A percentile compares a stretch with the other conserved stretches of the same genome.
Conservation (phyloP, 352 stramenopile genomes). For the Phytophthora colocasiae region DNA sequence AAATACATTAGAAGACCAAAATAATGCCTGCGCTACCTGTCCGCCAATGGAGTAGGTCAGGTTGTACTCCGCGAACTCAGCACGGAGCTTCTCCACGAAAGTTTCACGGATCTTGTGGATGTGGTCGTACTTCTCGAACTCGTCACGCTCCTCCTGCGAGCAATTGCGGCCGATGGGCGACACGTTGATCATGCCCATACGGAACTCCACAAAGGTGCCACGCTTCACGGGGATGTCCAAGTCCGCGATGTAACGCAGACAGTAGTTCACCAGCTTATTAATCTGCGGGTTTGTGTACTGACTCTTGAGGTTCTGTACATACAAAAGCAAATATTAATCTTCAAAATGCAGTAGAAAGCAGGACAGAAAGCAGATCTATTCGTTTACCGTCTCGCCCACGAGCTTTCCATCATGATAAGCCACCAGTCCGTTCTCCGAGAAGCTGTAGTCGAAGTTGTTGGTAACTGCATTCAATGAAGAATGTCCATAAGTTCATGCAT, state of each 20-base stretch:
- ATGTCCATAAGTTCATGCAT: no score
- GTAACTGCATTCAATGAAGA: constrained; percentile 62
- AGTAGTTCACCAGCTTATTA: constrained; percentile 98
- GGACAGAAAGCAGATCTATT: neutral
- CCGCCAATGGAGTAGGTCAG: constrained; percentile 98
- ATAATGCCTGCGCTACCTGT: constrained; percentile 50
- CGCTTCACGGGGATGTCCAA: constrained; percentile 98
- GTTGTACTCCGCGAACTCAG: constrained; percentile 95
- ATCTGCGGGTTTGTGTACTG: constrained; percentile 98
- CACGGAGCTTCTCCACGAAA: constrained; percentile 96
- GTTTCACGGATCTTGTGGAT: constrained; percentile 93
- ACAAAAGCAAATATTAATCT: neutral
- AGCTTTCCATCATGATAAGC: constrained; percentile 96
- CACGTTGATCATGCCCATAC: constrained; percentile 99
- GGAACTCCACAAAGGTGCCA: constrained; percentile 99
- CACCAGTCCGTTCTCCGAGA: constrained; percentile 99
- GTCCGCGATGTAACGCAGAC: constrained; percentile 94
- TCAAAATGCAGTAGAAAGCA: neutral
- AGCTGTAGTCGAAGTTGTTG: constrained; percentile 98
- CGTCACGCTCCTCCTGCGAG: constrained; percentile 97
- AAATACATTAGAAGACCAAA: no score
- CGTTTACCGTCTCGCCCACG: constrained; percentile 85
- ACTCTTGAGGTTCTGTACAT: constrained; percentile 90
- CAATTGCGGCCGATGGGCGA: constrained; percentile 99
- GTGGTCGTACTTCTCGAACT: constrained; percentile 98